Evolutionary conservation across 805 yeast species (phyloP).

Genomic region (Ogataea trehalophila): DNA sequence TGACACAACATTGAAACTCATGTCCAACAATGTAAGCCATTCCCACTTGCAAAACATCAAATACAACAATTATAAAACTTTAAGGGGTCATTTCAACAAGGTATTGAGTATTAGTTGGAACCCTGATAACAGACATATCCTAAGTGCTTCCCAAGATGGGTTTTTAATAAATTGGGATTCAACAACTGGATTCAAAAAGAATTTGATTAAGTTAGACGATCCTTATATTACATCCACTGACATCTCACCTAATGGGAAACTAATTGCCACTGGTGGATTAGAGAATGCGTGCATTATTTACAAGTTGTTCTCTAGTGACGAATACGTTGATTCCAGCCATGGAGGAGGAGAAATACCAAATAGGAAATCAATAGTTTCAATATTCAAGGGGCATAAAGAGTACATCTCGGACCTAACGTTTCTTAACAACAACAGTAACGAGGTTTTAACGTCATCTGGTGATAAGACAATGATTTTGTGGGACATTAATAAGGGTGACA

Average conservation of each 20-base stretch:
- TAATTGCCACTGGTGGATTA: conserved; percentile 78
- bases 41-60: conserved; percentile 3
- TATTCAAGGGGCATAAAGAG: conserved; percentile 77
- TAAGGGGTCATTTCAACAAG: conserved; percentile 69
- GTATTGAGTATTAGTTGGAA: conserved; percentile 69
- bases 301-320: conserved; percentile 28
- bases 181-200: conserved; percentile 60
- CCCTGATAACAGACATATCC: conserved; percentile 50
- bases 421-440: conserved; percentile 40
- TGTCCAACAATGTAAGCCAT: conserved; percentile 22
- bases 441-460: conserved; percentile 67
- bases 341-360: conserved; percentile 1
- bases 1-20: conserved; percentile 24
- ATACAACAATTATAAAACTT: conserved; percentile 25
- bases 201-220: conserved; percentile 67
- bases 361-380: conserved; percentile 34
- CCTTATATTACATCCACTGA: conserved; percentile 80
- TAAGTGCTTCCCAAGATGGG: conserved; percentile 85
- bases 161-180: conserved; percentile 82
- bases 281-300: conserved; percentile 77
- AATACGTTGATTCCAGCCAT: conserved; percentile 14
- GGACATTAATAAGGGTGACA: conserved; percentile 65
- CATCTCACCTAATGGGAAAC: conserved; percentile 56
- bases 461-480: conserved; percentile 76
- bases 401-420: conserved; percentile 76